These are phyloP conservation scores for Scheffersomyces cryptocercus DNA, from an alignment of 1,139 yeast species.

Conservation along the genomic window DNA sequence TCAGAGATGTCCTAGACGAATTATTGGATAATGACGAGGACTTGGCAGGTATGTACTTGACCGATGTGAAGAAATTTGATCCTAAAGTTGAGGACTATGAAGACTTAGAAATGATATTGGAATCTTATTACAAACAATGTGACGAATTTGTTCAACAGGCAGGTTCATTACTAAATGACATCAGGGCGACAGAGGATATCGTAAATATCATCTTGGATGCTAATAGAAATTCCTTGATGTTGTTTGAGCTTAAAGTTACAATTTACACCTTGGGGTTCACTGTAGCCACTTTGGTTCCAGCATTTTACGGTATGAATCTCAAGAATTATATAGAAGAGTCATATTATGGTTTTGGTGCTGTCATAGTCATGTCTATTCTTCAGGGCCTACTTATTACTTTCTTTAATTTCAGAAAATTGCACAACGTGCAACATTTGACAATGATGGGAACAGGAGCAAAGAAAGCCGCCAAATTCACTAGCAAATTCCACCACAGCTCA, in stretches of 20 bases:
- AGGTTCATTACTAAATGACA: slow-evolving; percentile 79
- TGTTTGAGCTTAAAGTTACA: slow-evolving; percentile 80
- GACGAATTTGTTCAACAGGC: slow-evolving; percentile 96
- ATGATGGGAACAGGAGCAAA: slow-evolving; percentile 44
- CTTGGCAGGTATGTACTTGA: slow-evolving; percentile 78
- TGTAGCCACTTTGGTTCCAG: slow-evolving; percentile 69
- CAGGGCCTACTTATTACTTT: slow-evolving; percentile 47
- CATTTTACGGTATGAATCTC: slow-evolving; percentile 93
- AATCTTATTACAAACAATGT: slow-evolving; percentile 90
- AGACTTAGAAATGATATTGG: slow-evolving; percentile 87
- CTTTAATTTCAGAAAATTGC: slow-evolving; percentile 50
- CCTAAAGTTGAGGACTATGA: slow-evolving; percentile 50
- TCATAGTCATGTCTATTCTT: slow-evolving; percentile 51
- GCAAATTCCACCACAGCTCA: slow-evolving; percentile 4
- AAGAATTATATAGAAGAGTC: slow-evolving; percentile 87
- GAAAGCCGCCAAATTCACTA: neutral
- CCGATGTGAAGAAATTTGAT: slow-evolving; percentile 36
- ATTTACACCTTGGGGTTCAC: slow-evolving; percentile 84
- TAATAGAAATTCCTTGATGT: slow-evolving; percentile 89
- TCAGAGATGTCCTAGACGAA: slow-evolving; percentile 85
- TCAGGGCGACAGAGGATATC: slow-evolving; percentile 92
- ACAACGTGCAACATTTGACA: slow-evolving; percentile 62
- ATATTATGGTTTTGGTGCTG: slow-evolving; percentile 60
- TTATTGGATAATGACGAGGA: slow-evolving; percentile 87
- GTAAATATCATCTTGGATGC: slow-evolving; percentile 94